phyloP scores from a whole-genome alignment of 2,329 filamentous ascomycete species.

The Penicillium freii region DNA sequence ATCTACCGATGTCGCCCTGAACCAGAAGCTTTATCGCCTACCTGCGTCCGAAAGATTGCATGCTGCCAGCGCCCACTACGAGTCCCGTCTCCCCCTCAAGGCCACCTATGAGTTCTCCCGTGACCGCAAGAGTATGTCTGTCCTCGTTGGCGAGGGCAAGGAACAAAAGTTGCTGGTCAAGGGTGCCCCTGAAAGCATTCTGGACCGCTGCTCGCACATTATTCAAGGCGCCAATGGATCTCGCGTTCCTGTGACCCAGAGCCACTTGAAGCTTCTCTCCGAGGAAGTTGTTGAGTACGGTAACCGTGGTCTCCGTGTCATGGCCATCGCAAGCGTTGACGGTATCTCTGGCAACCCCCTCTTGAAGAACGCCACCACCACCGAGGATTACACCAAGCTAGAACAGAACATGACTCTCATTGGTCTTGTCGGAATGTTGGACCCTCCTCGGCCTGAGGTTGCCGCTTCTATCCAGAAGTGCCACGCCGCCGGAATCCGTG shows the following conservation, averaged over 20 bases:
- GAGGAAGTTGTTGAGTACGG: slow-evolving; percentile 86
- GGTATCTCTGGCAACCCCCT: slow-evolving; percentile 70
- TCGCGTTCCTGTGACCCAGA: slow-evolving; percentile 68
- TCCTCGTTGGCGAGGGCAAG: slow-evolving; percentile 70
- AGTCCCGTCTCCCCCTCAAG: slow-evolving; percentile 69
- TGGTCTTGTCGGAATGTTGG: slow-evolving; percentile 92
- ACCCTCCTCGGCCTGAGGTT: slow-evolving; percentile 92
- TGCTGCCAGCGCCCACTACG: slow-evolving; percentile 80
- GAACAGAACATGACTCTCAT: slow-evolving; percentile 94
- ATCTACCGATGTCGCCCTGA: slow-evolving; percentile 65
- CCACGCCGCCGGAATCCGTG: slow-evolving; percentile 87
- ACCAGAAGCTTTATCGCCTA: slow-evolving; percentile 51
- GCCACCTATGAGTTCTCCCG: slow-evolving; percentile 96
- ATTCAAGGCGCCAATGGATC: slow-evolving; percentile 76
- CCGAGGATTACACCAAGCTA: slow-evolving; percentile 77
- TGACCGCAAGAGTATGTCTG: slow-evolving; percentile 99
- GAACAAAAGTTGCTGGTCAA: slow-evolving; percentile 87
- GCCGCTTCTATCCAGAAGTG: slow-evolving; percentile 82
- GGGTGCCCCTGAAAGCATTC: slow-evolving; percentile 89
- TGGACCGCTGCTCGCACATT: slow-evolving; percentile 84
- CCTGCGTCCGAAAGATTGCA: slow-evolving; percentile 65
- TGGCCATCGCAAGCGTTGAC: slow-evolving; percentile 83
- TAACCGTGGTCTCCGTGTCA: slow-evolving; percentile 88
- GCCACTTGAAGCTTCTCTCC: slow-evolving; percentile 67
- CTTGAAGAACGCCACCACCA: slow-evolving; percentile 72